phyloP scores from a whole-genome alignment of 495 filamentous ascomycete species.

The Podospora anserina region DNA sequence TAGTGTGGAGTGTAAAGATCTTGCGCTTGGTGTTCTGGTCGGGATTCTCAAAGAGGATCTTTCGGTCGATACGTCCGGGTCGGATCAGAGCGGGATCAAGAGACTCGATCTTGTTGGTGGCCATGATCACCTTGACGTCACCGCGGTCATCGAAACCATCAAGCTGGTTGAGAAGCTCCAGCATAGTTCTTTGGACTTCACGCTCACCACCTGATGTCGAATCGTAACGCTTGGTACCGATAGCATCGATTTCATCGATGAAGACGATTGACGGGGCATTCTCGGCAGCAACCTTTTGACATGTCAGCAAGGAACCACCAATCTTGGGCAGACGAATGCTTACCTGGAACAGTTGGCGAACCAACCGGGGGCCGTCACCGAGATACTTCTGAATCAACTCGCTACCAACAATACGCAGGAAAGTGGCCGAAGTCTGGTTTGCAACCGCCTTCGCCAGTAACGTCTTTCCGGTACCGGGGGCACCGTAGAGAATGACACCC shows the following conservation, averaged over 20 bases:
- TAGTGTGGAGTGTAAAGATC: constrained; percentile 99
- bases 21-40: constrained; percentile 99
- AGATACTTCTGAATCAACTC: constrained; percentile 99
- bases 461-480: constrained; percentile 96
- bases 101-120: constrained; percentile 99
- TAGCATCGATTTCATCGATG: constrained; percentile 99
- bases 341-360: constrained; percentile 93
- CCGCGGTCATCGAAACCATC: constrained; percentile 98
- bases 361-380: constrained; percentile 90
- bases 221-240: constrained; percentile 98
- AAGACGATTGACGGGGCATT: constrained; percentile 97
- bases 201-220: constrained; percentile 95
- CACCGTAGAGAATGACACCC: constrained; percentile 98
- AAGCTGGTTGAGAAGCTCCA: constrained; percentile 96
- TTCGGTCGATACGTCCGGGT: constrained; percentile 96
- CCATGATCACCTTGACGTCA: constrained; percentile 99
- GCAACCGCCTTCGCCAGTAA: constrained; percentile 96
- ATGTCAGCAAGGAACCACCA: not conserved
- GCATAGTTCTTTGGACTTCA: constrained; percentile 97
- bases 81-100: constrained; percentile 95
- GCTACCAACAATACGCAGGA: constrained; percentile 95
- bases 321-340: constrained; percentile 3
- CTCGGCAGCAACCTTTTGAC: constrained; percentile 74
- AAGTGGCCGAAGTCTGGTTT: constrained; percentile 97
- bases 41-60: constrained; percentile 98